Evolutionary conservation across 768 basidiomycete genomes (phyloP), one percentile per base, ranked within the genome.

Genomic region (Boletellus emodensis): DNA sequence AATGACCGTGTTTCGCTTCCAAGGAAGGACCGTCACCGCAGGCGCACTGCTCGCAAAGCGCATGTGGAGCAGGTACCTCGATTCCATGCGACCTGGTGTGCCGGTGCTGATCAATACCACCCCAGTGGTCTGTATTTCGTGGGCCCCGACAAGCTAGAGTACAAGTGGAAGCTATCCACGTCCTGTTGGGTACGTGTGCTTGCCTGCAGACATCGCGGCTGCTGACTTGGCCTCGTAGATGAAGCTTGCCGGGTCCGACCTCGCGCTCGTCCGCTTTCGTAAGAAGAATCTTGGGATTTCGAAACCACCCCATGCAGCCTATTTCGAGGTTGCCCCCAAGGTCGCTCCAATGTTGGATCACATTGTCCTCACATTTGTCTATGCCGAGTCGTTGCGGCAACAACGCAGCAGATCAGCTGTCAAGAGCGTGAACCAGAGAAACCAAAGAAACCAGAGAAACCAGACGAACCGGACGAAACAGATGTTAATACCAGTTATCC

Each of bases 111-210:
- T 11, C 13, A 14, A 17, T 2, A 3, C 4, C 35, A 5, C n/a
- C n/a, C 17, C 11, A 68, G 65, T 30, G 52, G 58, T 26, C 62
- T 61, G n/a, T 40, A 56, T 3, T 67, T 68, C 41, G 48, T 40
- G 9, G 68, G 62, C 2, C 64, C 55, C 0, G 64, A 67, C 46
- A 56, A 61, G 1, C 56, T 39, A 13, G 46, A 53, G 42, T 68
- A 66, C 50, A 57, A 61, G 12, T 70, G 66, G 69, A 52, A 48
- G 6, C 20, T 67, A 3, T 40, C 20, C 12, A 40, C 46, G 6
- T 54, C 53, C 1, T 55, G 60, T 13, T 47, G 51, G 54, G 65
- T 61, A 30, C 39, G 57, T 45, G 4, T 17, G 10, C 30, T n/a
- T n/a, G 20, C 6, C 17, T 14, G 9, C 1, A 2, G 7, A 14